Base-by-base conservation (phyloP, 805 yeast species). In the Yamadazyma takamatsuzukensis region DNA sequence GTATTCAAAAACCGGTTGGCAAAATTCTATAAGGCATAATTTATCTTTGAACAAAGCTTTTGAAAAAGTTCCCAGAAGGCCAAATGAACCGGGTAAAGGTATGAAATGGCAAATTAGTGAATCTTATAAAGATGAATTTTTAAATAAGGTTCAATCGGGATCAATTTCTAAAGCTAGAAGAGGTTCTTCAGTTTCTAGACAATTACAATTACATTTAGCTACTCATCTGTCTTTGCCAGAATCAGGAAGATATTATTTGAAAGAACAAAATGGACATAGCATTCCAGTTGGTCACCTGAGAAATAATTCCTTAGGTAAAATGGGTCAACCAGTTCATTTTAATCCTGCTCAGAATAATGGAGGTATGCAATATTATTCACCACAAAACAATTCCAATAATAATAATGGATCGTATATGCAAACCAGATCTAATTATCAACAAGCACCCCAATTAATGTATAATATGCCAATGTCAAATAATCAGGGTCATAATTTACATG, bases 31-130 rank as follows among this genome's bases (percentile, higher is more conserved):
- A 42, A 79, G 98, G 41, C 98, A 90, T 60, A 90, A 93, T 46
- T 66, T 90, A 18, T 87, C 96, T 9, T 70, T 90, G 47, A 93
- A 90, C 59, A 93, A 90, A 65, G 97, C 98, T 11, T 93, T 93
- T 63, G 97, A 90, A 51, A 93, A 93, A 61, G 97, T 90, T 15
- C 96, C 97, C 25, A 74, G 99, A 51, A 76, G 84, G 53, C 89
- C 95, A 18, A 83, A 87, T 56, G 97, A 93, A 62, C 97, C 97
- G 0, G 98, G 99, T 12, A 93, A 93, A 59, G 97, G 98, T 43
- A 90, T 93, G 95, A 93, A 93, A 61, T 93, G 99, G 99, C 94
- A 88, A 62, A 89, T 93, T 38, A 78, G 88, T 42, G 93, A 86
- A 25, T 65, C 79, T 29, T 90, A 83, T 56, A 80, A 83, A 49